A percentile compares a stretch with the other conserved stretches of the same genome.
Conservation (phyloP, 1,139 yeast genomes). For the Geotrichum klebahnii region DNA sequence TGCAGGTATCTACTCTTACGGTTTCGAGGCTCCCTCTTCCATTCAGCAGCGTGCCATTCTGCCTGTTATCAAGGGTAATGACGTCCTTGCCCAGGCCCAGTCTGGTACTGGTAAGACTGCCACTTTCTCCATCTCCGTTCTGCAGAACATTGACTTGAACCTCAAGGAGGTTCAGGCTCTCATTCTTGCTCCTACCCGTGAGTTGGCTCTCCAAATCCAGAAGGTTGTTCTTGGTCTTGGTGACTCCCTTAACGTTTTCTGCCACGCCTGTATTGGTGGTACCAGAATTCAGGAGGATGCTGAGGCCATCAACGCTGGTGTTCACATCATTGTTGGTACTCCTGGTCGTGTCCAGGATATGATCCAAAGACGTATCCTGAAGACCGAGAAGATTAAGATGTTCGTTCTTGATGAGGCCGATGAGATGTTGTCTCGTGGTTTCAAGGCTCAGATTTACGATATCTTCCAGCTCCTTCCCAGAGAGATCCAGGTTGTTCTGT, state of each 20-base stretch:
- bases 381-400: slow-evolving; percentile 71
- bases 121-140: slow-evolving; percentile 87
- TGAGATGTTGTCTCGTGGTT: slow-evolving; percentile 83
- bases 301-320: slow-evolving; percentile 67
- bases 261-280: slow-evolving; percentile 94
- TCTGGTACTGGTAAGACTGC: slow-evolving; percentile 99
- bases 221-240: slow-evolving; percentile 81
- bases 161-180: slow-evolving; percentile 70
- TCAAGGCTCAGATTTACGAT: slow-evolving; percentile 88
- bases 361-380: slow-evolving; percentile 68
- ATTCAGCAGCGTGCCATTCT: slow-evolving; percentile 92
- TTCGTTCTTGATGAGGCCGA: slow-evolving; percentile 92
- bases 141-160: slow-evolving; percentile 70
- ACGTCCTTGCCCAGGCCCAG: slow-evolving; percentile 95
- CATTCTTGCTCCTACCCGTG: slow-evolving; percentile 92
- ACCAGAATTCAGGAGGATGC: slow-evolving; percentile 78
- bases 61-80: slow-evolving; percentile 86
- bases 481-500: slow-evolving; percentile 84
- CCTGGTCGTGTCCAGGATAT: slow-evolving; percentile 93
- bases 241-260: slow-evolving; percentile 71
- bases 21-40: slow-evolving; percentile 91
- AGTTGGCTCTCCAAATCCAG: slow-evolving; percentile 84
- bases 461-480: slow-evolving; percentile 77
- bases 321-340: slow-evolving; percentile 93
- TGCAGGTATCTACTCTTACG: slow-evolving; percentile 86